A percentile compares a stretch with the other conserved stretches of the same genome.
These are phyloP conservation scores for Tylopilus orsonianus DNA, from an alignment of 1,284 basidiomycete species.

Conservation along the genomic window DNA sequence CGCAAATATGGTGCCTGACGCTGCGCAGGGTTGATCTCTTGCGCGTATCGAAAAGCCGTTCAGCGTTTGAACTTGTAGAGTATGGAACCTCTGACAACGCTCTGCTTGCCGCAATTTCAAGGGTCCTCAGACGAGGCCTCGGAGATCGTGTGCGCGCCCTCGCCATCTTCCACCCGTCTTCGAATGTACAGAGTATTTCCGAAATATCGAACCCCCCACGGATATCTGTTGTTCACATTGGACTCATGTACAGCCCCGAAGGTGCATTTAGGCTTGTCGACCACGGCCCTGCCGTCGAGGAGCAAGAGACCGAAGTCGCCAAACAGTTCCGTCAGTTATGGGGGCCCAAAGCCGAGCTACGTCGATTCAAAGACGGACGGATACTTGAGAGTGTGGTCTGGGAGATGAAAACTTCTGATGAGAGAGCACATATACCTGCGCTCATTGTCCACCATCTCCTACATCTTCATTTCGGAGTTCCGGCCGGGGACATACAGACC, in stretches of 20 bases:
- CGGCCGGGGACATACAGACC: slow-evolving; percentile 48
- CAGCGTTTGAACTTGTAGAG: slow-evolving; percentile 54
- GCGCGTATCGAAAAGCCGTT: slow-evolving; percentile 46
- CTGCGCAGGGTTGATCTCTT: slow-evolving; percentile 60
- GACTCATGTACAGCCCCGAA: slow-evolving; percentile 70
- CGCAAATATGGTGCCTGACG: slow-evolving; percentile 6
- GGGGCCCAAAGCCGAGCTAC: slow-evolving; percentile 90
- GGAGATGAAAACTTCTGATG: slow-evolving; percentile 74
- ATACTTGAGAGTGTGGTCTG: slow-evolving; percentile 95
- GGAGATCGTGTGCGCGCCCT: slow-evolving; percentile 65
- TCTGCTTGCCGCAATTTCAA: slow-evolving; percentile 53
- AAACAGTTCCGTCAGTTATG: slow-evolving; percentile 82
- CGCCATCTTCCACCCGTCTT: slow-evolving; percentile 54
- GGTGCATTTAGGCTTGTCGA: slow-evolving; percentile 84
- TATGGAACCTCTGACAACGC: slow-evolving; percentile 58
- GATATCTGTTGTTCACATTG: slow-evolving; percentile 58
- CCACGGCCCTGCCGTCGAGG: slow-evolving; percentile 79
- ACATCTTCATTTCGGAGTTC: slow-evolving; percentile 70
- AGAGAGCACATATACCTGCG: slow-evolving; percentile 76
- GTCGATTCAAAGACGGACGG: slow-evolving; percentile 96
- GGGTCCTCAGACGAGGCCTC: slow-evolving; percentile 64
- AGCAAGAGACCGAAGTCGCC: slow-evolving; percentile 50
- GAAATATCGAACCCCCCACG: slow-evolving; percentile 48
- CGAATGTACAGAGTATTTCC: slow-evolving; percentile 46
- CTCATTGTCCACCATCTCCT: slow-evolving; percentile 79